Evolutionary conservation across 257 asterid species (phyloP).

Genomic region (Solanum appendiculatum): DNA sequence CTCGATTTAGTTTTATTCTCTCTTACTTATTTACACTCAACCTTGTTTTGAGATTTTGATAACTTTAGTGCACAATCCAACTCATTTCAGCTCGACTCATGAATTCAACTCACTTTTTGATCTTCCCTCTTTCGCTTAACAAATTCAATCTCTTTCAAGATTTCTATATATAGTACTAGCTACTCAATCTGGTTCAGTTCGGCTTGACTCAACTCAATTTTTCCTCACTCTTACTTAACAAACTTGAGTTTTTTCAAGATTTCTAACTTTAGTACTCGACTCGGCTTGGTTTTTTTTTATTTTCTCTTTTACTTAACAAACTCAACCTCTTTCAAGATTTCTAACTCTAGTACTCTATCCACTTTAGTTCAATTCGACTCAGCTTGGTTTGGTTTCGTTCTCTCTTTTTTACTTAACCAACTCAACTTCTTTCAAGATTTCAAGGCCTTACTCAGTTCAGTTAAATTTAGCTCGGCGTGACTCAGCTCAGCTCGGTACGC

Average conservation of each 20-base stretch:
- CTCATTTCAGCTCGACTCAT: too few species aligned
- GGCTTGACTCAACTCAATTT: background rate
- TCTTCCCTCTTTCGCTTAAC: background rate
- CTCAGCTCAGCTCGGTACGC: background rate
- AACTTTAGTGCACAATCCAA: rapidly evolving
- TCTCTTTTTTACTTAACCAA: background rate
- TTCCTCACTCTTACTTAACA: background rate
- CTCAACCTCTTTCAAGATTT: background rate
- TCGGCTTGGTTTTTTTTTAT: background rate
- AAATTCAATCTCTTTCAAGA: background rate
- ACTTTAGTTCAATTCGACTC: background rate
- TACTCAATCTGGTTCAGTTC: background rate
- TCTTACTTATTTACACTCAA: background rate
- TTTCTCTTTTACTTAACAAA: background rate
- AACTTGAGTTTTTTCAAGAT: background rate
- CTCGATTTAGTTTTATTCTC: background rate
- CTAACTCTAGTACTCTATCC: background rate
- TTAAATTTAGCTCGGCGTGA: background rate
- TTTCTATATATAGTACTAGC: background rate
- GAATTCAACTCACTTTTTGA: background rate
- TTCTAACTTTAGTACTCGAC: background rate
- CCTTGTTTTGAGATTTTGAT: background rate
- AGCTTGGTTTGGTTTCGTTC: background rate
- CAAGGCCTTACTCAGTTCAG: background rate
- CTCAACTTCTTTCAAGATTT: background rate